phyloP scores from a whole-genome alignment of 2,329 filamentous ascomycete genomes.

The Trichoderma simmonsii region DNA sequence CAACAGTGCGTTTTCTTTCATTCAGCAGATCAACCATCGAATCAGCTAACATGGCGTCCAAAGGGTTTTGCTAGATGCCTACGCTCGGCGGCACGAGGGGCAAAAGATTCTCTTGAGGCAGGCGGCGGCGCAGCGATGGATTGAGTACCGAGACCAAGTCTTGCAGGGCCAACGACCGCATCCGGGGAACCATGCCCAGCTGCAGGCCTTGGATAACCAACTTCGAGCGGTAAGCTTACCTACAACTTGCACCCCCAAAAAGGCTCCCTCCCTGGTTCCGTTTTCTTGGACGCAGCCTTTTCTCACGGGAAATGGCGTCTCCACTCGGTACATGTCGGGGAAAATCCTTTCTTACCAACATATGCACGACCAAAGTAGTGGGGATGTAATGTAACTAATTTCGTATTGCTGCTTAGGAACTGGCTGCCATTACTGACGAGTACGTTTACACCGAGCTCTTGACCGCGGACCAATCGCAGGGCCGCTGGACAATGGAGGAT shows the following conservation, averaged over 20 bases:
- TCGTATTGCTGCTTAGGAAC: constrained; percentile 42
- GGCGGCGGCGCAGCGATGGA: constrained; percentile 57
- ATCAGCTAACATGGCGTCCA: neutral
- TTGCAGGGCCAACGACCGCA: constrained; percentile 51
- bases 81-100: constrained; percentile 58
- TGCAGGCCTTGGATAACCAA: constrained; percentile 55
- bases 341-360: neutral
- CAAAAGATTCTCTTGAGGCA: constrained; percentile 65
- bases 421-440: constrained; percentile 57
- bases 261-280: neutral
- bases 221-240: constrained; percentile 50
- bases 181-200: constrained; percentile 45
- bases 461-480: constrained; percentile 50
- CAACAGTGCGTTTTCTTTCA: constrained; percentile 50
- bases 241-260: neutral
- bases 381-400: neutral
- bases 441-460: constrained; percentile 55
- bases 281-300: neutral
- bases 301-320: neutral
- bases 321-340: constrained; percentile 2
- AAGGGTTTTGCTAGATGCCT: constrained; percentile 59
- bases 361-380: neutral
- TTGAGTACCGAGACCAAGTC: constrained; percentile 51
- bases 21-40: neutral
- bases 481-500: constrained; percentile 62